Conservation (phyloP, 768 basidiomycete species). For the Mycena alexandri region DNA sequence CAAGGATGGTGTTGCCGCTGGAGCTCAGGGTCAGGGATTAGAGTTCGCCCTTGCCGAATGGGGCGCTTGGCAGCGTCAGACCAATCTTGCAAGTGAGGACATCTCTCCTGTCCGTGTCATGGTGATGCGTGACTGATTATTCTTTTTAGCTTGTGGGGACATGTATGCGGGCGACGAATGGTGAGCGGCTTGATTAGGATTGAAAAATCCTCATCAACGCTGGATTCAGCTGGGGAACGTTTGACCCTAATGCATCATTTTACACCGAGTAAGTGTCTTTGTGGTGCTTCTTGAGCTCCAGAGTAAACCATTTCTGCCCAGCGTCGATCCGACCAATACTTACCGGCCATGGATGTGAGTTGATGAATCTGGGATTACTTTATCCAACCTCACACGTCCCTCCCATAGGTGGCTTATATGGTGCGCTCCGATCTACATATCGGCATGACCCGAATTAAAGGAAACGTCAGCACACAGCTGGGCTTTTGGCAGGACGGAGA, state of each 20-base stretch:
- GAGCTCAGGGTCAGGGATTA: constrained; percentile 57
- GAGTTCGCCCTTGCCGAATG: constrained; percentile 58
- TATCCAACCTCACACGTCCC: not conserved
- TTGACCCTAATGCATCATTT: constrained; percentile 23
- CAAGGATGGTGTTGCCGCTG: constrained; percentile 55
- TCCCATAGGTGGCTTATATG: constrained; percentile 31
- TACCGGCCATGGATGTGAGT: constrained; percentile 36
- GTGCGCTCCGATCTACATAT: constrained; percentile 1
- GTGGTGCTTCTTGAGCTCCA: not conserved
- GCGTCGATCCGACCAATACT: constrained; percentile 26
- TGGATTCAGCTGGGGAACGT: constrained; percentile 30
- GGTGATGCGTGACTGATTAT: not conserved
- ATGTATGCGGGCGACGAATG: constrained; percentile 30
- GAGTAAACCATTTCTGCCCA: not conserved
- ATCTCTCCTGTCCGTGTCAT: constrained; percentile 6
- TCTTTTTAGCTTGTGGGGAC: not conserved
- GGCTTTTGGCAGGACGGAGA: constrained; percentile 35
- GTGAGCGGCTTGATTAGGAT: not conserved
- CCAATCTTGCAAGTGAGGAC: constrained; percentile 41
- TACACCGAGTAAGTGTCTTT: constrained; percentile 14
- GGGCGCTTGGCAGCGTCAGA: constrained; percentile 57
- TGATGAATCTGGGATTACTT: not conserved
- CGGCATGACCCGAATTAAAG: not conserved
- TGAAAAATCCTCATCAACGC: not conserved
- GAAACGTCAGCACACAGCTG: constrained; percentile 19